Conservation (phyloP, 176 grass and related monocot species). For the Paspalum vaginatum region DNA sequence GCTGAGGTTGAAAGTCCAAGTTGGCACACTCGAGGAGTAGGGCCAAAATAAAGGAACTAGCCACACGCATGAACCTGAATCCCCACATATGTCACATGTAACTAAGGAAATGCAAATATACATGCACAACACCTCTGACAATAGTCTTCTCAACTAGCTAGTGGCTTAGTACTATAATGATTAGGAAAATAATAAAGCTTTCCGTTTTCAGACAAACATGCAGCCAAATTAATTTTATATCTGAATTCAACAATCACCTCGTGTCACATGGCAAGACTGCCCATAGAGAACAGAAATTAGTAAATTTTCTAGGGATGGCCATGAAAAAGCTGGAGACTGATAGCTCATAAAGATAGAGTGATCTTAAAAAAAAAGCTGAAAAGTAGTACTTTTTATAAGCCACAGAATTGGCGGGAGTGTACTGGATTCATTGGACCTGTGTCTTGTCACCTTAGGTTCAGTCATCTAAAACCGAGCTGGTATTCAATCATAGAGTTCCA, state of each 20-base stretch:
- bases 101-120: neutral
- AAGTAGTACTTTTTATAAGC: neutral
- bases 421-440: neutral
- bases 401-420: neutral
- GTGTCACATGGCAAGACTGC: neutral
- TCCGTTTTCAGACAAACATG: neutral
- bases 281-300: neutral
- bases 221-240: neutral
- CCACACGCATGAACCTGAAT: neutral
- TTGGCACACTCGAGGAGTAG: neutral
- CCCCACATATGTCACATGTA: neutral
- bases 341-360: neutral
- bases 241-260: neutral
- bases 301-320: neutral
- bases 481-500: neutral
- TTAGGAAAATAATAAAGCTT: neutral
- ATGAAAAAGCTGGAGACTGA: neutral
- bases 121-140: neutral
- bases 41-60: neutral
- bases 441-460: neutral
- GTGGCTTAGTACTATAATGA: neutral
- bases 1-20: conserved; percentile 4
- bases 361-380: neutral
- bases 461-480: neutral
- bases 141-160: neutral